A percentile compares a stretch with the other conserved stretches of the same genome.
These are phyloP conservation scores for Metschnikowia vanudenii DNA, from an alignment of 805 yeast genomes.

Conservation along the genomic window DNA sequence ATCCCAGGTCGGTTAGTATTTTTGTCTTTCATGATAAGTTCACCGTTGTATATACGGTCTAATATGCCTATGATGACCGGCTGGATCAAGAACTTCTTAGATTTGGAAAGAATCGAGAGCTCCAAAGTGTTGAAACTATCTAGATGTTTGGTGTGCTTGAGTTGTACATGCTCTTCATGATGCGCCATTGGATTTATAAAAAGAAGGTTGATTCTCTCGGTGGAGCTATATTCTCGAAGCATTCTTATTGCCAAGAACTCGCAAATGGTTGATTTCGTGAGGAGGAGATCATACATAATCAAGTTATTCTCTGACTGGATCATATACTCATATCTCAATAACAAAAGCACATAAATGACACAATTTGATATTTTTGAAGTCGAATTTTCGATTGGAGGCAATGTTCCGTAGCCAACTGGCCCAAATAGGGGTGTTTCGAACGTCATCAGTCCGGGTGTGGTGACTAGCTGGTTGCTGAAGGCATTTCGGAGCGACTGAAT, in stretches of 20 bases:
- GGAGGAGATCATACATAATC: conserved; percentile 35
- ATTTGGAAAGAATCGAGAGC: conserved; percentile 50
- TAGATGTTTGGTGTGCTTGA: conserved; percentile 21
- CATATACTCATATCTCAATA: conserved; percentile 37
- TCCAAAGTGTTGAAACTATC: conserved; percentile 46
- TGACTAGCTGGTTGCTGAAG: conserved; percentile 23
- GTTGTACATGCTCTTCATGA: conserved; percentile 17
- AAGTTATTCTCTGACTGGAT: conserved; percentile 41
- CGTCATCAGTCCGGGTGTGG: conserved; percentile 6
- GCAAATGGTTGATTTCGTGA: conserved; percentile 50
- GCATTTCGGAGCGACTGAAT: conserved; percentile 33
- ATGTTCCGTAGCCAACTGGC: conserved; percentile 16
- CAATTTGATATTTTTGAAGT: conserved; percentile 24
- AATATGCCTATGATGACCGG: conserved; percentile 49
- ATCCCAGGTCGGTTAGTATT: conserved; percentile 20
- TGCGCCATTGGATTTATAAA: conserved; percentile 46
- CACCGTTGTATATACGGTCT: conserved; percentile 52
- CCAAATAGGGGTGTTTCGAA: conserved; percentile 22
- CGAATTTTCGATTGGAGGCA: conserved; percentile 8
- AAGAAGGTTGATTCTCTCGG: conserved; percentile 44
- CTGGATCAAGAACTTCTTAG: conserved; percentile 51
- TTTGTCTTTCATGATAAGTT: conserved; percentile 39
- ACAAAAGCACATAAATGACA: conserved; percentile 33
- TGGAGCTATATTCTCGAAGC: conserved; percentile 44
- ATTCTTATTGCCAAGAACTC: conserved; percentile 52